These are phyloP conservation scores for Populus euphratica DNA, from an alignment of 345 rosid species.

Conservation along the genomic window DNA sequence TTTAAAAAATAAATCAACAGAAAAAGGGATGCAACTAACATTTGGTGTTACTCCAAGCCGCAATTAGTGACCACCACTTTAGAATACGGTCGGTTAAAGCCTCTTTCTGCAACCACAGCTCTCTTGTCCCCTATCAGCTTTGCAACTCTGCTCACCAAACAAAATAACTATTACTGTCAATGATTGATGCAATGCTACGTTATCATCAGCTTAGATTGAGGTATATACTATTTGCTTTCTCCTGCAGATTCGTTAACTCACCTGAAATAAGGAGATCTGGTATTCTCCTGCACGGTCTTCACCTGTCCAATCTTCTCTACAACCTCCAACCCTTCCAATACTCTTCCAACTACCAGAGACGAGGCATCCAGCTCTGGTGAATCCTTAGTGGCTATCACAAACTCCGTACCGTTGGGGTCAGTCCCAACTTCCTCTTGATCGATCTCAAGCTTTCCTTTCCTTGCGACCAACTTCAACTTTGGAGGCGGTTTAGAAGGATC, in stretches of 20 bases:
- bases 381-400: conserved; percentile 61
- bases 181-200: background rate
- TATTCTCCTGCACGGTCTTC: conserved; percentile 78
- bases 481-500: conserved; percentile 80
- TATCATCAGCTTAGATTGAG: no score
- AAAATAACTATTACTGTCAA: background rate
- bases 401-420: conserved; percentile 78
- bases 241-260: conserved; percentile 12
- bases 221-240: no score
- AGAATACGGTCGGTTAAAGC: conserved; percentile 84
- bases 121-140: conserved; percentile 83
- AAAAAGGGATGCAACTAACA: background rate
- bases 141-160: conserved; percentile 58
- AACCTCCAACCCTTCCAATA: conserved; percentile 72
- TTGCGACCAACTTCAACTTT: conserved; percentile 72
- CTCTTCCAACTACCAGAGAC: conserved; percentile 67
- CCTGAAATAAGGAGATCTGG: conserved; percentile 86
- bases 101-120: conserved; percentile 87
- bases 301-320: conserved; percentile 60
- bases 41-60: conserved; percentile 43
- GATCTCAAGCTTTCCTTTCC: conserved; percentile 64
- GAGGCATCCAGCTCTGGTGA: conserved; percentile 80
- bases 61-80: conserved; percentile 71
- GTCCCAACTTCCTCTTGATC: conserved; percentile 58
- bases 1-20: background rate